Evolutionary conservation across 192 early-diverging fungal species (phyloP), one percentile per base, ranked within the genome.

Genomic region (Coemansia sp.): DNA sequence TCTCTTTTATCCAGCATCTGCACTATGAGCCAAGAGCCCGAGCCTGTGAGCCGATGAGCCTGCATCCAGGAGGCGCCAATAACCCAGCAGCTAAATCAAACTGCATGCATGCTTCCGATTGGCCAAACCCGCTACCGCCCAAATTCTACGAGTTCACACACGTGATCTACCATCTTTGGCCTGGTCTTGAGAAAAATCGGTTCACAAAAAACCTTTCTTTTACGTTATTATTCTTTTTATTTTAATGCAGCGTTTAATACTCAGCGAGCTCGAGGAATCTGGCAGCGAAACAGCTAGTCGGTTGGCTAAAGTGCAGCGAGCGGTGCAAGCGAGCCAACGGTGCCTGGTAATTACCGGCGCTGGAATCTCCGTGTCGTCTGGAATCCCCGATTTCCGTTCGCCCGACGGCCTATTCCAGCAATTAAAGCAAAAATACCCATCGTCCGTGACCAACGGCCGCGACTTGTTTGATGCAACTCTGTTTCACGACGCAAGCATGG

Each of bases 351-450:
- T 81, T 47, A 81, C 78, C 1, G 78, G 78, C 21, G 93, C 93
- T 3, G 92, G 94, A 25, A 89, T 91, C 9, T 97, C 95, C 0
- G 95, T 97, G 0, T 94, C 92, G 5, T 97, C 93, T 22, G 96
- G 95, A 21, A 96, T 98, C 53, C 97, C 97, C 12, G 97, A 98
- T 62, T 98, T 98, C 59, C 88, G 96, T 64, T 97, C 95, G 10
- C 87, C 93, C 32, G 87, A 90, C 25, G 96, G 96, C 5, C 91
- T 98, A 22, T 98, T 96, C 59, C 84, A 88, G 15, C 83, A 94
- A 47, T 76, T 77, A 22, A 88, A 92, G 22, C 87, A 88, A 78
- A 92, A 73, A 50, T 89, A 87, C 62, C 90, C 90, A 1, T 90
- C 64, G 76, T 90, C 48, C 49, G 95, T 59, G 82, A 90, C 59